A percentile compares a stretch with the other conserved stretches of the same genome.
Evolutionary conservation across 1,284 basidiomycete genomes (phyloP).

Genomic region (Trichosporon sp.): DNA sequence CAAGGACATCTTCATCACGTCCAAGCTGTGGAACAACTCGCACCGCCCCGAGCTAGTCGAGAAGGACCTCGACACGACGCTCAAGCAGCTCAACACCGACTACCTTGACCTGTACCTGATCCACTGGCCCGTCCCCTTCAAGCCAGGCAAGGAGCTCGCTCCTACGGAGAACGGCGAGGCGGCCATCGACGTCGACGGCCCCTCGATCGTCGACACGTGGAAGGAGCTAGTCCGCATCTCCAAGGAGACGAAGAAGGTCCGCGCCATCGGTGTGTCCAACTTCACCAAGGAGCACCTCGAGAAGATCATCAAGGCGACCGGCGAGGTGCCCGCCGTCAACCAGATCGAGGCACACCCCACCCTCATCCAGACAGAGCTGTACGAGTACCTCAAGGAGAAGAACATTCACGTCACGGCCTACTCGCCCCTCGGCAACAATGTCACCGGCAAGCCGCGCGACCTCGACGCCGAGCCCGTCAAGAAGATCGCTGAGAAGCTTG

Average conservation of each 20-base stretch:
- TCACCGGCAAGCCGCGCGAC: constrained; percentile 34
- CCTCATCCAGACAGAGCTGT: constrained; percentile 40
- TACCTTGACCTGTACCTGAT: constrained; percentile 80
- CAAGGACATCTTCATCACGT: constrained; percentile 76
- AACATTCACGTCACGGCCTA: constrained; percentile 63
- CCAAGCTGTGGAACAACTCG: constrained; percentile 51
- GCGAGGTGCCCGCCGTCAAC: constrained; percentile 69
- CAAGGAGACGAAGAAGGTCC: constrained; percentile 40
- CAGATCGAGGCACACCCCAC: constrained; percentile 79
- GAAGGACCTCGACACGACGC: constrained; percentile 66
- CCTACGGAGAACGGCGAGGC: constrained; percentile 44
- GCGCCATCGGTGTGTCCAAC: constrained; percentile 62
- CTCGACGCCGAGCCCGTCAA: constrained; percentile 53
- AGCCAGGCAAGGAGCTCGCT: constrained; percentile 57
- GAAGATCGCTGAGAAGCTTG: constrained; percentile 57
- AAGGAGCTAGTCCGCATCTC: constrained; percentile 43
- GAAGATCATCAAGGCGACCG: constrained; percentile 66
- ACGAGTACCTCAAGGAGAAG: constrained; percentile 54
- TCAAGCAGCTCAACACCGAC: constrained; percentile 62
- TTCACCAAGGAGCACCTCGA: constrained; percentile 64
- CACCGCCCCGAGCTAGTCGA: constrained; percentile 54
- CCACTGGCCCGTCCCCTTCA: constrained; percentile 82
- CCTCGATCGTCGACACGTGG: constrained; percentile 35
- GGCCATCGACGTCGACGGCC: constrained; percentile 28
- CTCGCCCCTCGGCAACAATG: constrained; percentile 52